phyloP scores from a whole-genome alignment of 1,284 basidiomycete genomes.

The Schizopora paradoxa region DNA sequence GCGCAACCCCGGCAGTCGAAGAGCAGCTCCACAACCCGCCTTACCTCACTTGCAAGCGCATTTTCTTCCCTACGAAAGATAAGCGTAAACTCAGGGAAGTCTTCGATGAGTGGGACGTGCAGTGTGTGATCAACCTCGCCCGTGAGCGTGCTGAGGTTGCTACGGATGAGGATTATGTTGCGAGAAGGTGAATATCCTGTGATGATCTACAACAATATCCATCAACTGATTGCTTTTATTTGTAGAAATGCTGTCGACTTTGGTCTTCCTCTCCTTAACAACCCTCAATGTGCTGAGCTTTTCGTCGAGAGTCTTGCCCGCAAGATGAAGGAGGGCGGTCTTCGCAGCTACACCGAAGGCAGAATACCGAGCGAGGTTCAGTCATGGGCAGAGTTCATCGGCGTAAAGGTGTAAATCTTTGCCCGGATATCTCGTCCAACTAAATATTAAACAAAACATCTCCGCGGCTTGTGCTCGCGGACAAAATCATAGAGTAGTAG shows the following conservation, averaged over 20 bases:
- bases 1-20: conserved; percentile 80
- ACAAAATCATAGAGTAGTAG: too few species aligned
- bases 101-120: conserved; percentile 93
- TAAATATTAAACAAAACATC: too few species aligned
- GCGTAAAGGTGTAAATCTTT: conserved; percentile 47
- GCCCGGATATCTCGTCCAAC: too few species aligned
- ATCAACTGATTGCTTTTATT: conserved; percentile 71
- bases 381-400: conserved; percentile 87
- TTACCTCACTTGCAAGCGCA: conserved; percentile 78
- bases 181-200: conserved; percentile 57
- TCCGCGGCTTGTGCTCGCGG: too few species aligned
- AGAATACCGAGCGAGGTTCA: conserved; percentile 90
- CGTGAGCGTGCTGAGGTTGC: conserved; percentile 74
- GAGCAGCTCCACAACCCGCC: conserved; percentile 84
- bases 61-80: conserved; percentile 96
- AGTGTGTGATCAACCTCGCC: conserved; percentile 93
- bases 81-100: conserved; percentile 93
- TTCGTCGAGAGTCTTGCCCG: conserved; percentile 88
- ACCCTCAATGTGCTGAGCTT: conserved; percentile 82
- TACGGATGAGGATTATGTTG: conserved; percentile 95
- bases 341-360: conserved; percentile 84
- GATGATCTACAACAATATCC: conserved; percentile 64
- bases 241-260: conserved; percentile 93
- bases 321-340: conserved; percentile 83
- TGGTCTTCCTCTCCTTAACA: conserved; percentile 86